Evolutionary conservation across 495 filamentous ascomycete genomes (phyloP), one percentile per base, ranked within the genome.

Genomic region (Pseudevernia furfuracea): DNA sequence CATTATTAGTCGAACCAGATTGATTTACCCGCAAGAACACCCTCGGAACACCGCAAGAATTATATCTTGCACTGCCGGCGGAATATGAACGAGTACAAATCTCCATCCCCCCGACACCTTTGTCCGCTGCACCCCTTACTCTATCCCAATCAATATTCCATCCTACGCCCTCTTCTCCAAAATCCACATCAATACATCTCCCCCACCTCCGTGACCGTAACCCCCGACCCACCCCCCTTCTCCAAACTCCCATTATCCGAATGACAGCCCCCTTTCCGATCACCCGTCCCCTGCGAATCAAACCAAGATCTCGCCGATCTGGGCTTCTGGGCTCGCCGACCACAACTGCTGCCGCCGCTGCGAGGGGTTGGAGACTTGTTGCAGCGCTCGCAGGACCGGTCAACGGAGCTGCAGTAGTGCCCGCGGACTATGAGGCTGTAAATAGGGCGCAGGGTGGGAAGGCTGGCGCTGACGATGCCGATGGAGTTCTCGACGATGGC

Each of bases 401-500:
- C 41, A 17, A 6, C 23, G 10, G n/a, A 49, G 15, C 3, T 28
- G 61, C 61, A 63, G 37, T 63, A 23, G 61, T 63, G 61, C 2
- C 61, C 61, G 19, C 52, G 61, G 32, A 44, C 52, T 21, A 52
- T 9, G 7, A 63, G 15, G 38, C 28, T 43, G 58, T 52, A 60
- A 7, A 66, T 58, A 11, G 63, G 63, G 19, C 63, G 63, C 11
- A 66, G n/a, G 28, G 63, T 66, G 23, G 58, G 58, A 0, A 66
- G 58, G n/a, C 63, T 60, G 48, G 63, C 63, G 58, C 63, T 49
- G 21, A 66, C 58, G 58, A 61, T 61, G 39, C 63, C 63, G 39
- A 66, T 61, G 63, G 39, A 32, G 43, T 61, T 61, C 25, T 66
- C 63, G 34, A 61, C 58, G 9, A 66, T 37, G 36, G 58, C 58